Evolutionary conservation across 176 grass and related monocot species (phyloP), one percentile per base, ranked within the genome.

Genomic region (Carex pumila): DNA sequence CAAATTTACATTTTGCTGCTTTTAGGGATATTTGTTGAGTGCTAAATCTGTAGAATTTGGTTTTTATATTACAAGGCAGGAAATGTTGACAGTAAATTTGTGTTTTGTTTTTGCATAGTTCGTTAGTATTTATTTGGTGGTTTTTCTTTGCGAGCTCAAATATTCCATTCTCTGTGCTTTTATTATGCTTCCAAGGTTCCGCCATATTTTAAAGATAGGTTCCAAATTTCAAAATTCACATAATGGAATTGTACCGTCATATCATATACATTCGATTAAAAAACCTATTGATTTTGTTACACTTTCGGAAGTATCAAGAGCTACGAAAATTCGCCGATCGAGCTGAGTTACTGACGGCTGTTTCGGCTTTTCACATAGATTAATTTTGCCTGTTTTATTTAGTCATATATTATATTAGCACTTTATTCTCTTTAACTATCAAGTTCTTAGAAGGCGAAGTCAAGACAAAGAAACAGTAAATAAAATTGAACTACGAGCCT

Each of bases 1-100:
- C 34, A n/a, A 7, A n/a, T 54, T 81, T 88, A 43, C 43, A 84
- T 79, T 32, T 76, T 82, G n/a, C 41, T 81, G 10, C 62, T 62
- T 65, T 22, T 65, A 32, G n/a, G 18, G 54, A 45, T 49, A 49
- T n/a, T n/a, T 81, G 9, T 65, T 81, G 14, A 47, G 79, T 65
- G 73, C 29, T 56, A 78, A 57, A 78, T 29, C 54, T 78, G 73
- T 57, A 57, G 73, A 78, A 57, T 78, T 36, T 56, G 50, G 3
- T 78, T 56, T 78, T 31, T 10, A 17, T 34, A 32, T 78, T 31
- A 10, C 2, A 14, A 75, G 41, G 45, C 71, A 52, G 71, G n/a
- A 74, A 72, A 74, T 74, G 41, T 52, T 74, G 71, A 52, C 71
- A 53, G 71, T 0, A 74, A 73, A 22, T 52, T 57, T 56, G 52